phyloP scores from a whole-genome alignment of 192 early-diverging fungal species.

The Entomortierella beljakovae region DNA sequence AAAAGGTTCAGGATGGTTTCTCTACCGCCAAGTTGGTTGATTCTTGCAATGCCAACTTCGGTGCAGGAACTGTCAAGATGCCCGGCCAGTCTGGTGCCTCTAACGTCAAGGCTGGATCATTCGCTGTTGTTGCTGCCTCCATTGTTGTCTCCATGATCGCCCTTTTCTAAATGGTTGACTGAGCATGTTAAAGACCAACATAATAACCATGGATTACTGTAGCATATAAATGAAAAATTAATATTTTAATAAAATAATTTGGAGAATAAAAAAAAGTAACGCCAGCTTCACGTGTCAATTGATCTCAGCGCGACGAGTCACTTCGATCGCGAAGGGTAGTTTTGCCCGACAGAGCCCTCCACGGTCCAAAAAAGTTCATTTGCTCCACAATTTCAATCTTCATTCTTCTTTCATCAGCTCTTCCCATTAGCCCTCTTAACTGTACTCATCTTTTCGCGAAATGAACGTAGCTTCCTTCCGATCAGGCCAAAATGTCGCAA shows the following conservation, averaged over 20 bases:
- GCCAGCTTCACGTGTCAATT: too few relatives aligned
- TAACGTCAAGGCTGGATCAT: conserved; percentile 19
- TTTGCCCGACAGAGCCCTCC: too few relatives aligned
- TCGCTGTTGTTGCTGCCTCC: conserved; percentile 26
- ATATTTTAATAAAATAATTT: not conserved
- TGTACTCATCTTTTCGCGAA: not conserved
- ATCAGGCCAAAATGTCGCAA: conserved; percentile 18
- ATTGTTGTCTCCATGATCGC: conserved; percentile 31
- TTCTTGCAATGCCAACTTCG: conserved; percentile 51
- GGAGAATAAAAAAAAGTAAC: too few relatives aligned
- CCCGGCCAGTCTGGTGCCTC: conserved; percentile 37
- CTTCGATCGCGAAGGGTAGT: too few relatives aligned
- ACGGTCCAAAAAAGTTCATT: not conserved
- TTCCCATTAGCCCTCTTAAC: not conserved
- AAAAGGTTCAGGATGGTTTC: conserved; percentile 41
- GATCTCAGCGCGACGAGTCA: too few relatives aligned
- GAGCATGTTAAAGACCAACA: not conserved
- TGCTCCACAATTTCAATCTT: not conserved
- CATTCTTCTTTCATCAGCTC: not conserved
- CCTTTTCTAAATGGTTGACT: conserved; percentile 24
- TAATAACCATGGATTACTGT: not conserved
- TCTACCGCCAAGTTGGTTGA: conserved; percentile 37
- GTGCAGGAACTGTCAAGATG: conserved; percentile 42
- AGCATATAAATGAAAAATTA: not conserved
- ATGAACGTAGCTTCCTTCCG: conserved; percentile 25